A percentile compares a stretch with the other conserved stretches of the same genome.
Conservation (phyloP, 257 asterid genomes). For the Petunia axillaris region DNA sequence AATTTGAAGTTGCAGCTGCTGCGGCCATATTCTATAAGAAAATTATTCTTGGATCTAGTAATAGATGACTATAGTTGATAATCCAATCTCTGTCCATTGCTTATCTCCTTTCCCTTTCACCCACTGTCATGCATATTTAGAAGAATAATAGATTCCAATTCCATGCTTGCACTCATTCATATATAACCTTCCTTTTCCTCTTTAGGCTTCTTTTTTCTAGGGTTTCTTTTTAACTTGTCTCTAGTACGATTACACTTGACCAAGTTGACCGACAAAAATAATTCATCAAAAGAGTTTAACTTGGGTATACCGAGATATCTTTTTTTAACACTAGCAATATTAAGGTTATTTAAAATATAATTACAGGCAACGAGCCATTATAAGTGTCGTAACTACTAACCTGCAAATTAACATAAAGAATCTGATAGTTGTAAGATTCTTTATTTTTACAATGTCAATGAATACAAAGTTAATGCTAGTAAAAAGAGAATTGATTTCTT, state of each 20-base stretch:
- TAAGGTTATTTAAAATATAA: too few relatives aligned
- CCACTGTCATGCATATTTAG: neutral
- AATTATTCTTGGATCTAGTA: conserved; percentile 36
- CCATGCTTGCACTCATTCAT: conserved; percentile 22
- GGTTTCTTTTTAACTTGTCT: conserved; percentile 22
- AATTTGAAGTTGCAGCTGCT: conserved; percentile 21
- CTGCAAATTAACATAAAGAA: too few relatives aligned
- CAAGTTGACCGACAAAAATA: neutral
- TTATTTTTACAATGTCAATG: too few relatives aligned
- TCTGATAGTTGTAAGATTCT: too few relatives aligned
- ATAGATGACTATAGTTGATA: neutral
- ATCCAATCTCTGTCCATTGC: conserved; percentile 20
- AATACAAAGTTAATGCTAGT: too few relatives aligned
- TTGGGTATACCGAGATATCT: too few relatives aligned
- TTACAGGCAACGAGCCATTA: too few relatives aligned
- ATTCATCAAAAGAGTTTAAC: too few relatives aligned
- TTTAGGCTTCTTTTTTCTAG: neutral
- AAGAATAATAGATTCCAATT: conserved; percentile 23
- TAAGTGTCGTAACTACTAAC: too few relatives aligned
- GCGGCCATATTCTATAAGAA: conserved; percentile 23
- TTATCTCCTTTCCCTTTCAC: conserved; percentile 29
- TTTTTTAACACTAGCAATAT: too few relatives aligned
- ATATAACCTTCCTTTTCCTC: conserved; percentile 15
- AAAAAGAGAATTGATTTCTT: too few relatives aligned
- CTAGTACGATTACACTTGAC: neutral